Percentiles rank a stretch among this genome's conserved stretches.
These are phyloP conservation scores for Xylaria intraflava DNA, from an alignment of 495 filamentous ascomycete genomes.

Conservation along the genomic window DNA sequence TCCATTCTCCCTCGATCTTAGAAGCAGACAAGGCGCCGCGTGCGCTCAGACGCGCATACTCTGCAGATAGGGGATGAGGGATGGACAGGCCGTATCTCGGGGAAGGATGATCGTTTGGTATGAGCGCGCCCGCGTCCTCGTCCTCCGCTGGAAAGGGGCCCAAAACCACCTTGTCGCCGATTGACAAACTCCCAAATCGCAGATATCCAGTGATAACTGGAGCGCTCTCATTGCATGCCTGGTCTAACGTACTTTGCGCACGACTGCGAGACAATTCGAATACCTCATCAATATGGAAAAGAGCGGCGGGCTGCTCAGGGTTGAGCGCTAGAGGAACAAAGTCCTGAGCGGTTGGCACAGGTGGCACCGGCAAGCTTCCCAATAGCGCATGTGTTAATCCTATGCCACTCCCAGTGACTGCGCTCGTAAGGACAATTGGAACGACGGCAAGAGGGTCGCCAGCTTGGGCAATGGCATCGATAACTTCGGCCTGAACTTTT, in stretches of 20 bases:
- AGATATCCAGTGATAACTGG: constrained; percentile 79
- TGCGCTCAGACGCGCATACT: constrained; percentile 35
- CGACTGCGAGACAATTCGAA: constrained; percentile 50
- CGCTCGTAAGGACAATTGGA: constrained; percentile 83
- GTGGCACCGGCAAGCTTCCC: constrained; percentile 65
- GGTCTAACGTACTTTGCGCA: constrained; percentile 40
- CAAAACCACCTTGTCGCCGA: constrained; percentile 71
- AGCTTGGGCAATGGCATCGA: constrained; percentile 39
- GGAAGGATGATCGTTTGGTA: constrained; percentile 34
- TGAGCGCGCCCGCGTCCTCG: constrained; percentile 26
- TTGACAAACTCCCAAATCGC: constrained; percentile 65
- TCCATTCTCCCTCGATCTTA: constrained; percentile 59
- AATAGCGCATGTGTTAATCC: constrained; percentile 76
- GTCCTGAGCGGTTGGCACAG: constrained; percentile 41
- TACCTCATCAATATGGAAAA: constrained; percentile 86
- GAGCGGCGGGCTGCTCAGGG: constrained; percentile 43
- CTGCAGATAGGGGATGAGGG: constrained; percentile 37
- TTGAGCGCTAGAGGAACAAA: constrained; percentile 38
- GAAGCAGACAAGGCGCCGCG: constrained; percentile 38
- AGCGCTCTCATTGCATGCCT: constrained; percentile 33
- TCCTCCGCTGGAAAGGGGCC: constrained; percentile 64
- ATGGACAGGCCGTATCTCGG: constrained; percentile 34
- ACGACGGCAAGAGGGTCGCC: constrained; percentile 52
- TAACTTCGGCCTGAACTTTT: constrained; percentile 43
- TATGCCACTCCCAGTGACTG: constrained; percentile 78